phyloP scores from a whole-genome alignment of 2,329 filamentous ascomycete species.

The Talaromyces sp. region DNA sequence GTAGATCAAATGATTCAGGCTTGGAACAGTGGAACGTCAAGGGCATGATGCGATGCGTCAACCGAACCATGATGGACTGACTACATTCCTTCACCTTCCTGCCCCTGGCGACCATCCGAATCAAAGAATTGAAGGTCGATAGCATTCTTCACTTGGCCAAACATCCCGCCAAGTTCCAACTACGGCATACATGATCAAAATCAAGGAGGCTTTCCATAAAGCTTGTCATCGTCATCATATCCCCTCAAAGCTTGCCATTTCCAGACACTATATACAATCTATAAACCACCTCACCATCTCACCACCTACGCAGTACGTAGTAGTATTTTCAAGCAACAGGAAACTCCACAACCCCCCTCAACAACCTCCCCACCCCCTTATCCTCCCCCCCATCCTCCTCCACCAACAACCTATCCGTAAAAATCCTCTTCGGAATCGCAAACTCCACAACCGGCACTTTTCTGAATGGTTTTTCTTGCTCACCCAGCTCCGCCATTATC shows the following conservation, averaged over 20 bases:
- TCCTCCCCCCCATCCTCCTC: constrained; percentile 44
- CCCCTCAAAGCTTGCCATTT: background rate
- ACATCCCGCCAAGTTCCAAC: no score
- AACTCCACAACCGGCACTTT: constrained; percentile 88
- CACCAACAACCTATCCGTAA: constrained; percentile 49
- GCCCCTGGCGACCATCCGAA: background rate
- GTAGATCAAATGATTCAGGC: background rate
- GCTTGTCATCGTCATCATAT: background rate
- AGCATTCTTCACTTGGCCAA: background rate
- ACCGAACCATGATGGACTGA: background rate
- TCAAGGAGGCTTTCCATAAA: background rate
- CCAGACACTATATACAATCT: background rate
- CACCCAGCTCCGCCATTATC: constrained; percentile 72
- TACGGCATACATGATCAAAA: background rate
- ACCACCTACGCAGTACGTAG: background rate
- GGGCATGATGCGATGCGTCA: background rate
- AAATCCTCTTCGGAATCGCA: constrained; percentile 85
- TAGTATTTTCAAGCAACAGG: background rate
- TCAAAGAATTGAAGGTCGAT: background rate
- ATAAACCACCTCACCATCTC: background rate
- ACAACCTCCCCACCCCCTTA: constrained; percentile 36
- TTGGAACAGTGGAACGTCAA: no score
- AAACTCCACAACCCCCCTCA: constrained; percentile 43
- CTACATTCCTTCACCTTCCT: background rate
- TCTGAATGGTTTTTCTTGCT: constrained; percentile 65